Base-by-base conservation (phyloP, 805 yeast genomes). In the Yarrowia sp. region DNA sequence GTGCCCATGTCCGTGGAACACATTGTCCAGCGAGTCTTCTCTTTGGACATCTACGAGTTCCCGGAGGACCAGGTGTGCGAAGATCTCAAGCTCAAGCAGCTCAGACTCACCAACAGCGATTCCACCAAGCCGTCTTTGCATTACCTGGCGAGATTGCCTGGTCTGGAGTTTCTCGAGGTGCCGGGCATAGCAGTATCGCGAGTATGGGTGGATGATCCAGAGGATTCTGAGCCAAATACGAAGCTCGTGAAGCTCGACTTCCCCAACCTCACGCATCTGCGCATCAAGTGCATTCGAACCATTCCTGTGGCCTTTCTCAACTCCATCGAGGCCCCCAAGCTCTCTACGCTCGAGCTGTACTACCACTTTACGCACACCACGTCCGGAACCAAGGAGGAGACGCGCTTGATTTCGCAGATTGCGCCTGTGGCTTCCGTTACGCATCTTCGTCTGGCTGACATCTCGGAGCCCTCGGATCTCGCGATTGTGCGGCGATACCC, bases 31-130 rank as follows among this genome's bases (percentile, higher is more conserved):
- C n/a, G 56, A 24, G 41, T 49, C 31, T 49, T 18, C 41, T 51
- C 58, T 35, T 14, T 51, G 32, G 58, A 51, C 42, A 51, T 51
- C 18, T 51, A 51, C 41, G 58, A 51, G 32, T 51, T 51, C 16
- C 58, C 58, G 5, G 58, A 51, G 13, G 58, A 51, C 13, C 58
- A 51, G 24, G 58, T 35, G 10, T 4, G 16, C 8, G 32, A n/a
- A 1, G 24, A 16, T 2, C 16, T 51, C n/a, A 19, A 16, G 16
- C 42, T 49, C n/a, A 22, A 16, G 13, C 58, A 51, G 33, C 27
- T 51, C 12, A 2, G 58, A 16, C 42, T 51, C 12, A 51, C 58
- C 24, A 51, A 51, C 9, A 51, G 58, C 16, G 58, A 51, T 24
- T 2, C 58, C 6, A 25, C 58, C 3, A 51, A 51, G 58, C 58